Conservation (phyloP, 495 filamentous ascomycete genomes). For the Hypomontagnella monticulosa region DNA sequence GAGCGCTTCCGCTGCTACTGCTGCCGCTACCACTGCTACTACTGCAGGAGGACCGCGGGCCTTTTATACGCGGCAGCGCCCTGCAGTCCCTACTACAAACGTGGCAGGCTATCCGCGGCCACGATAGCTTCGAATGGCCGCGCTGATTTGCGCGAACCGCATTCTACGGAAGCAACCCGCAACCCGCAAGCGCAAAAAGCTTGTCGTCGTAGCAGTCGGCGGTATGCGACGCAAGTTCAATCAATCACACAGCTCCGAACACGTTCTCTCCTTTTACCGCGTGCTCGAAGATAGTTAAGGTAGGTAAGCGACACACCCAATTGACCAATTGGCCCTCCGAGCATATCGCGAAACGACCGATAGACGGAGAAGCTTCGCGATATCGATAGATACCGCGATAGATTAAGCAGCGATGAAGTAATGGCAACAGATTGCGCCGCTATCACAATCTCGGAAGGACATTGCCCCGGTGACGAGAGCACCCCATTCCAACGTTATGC, state of each 20-base stretch:
- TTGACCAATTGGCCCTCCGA: constrained; percentile 25
- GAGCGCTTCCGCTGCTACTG: constrained; percentile 11
- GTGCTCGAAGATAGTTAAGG: constrained; percentile 18
- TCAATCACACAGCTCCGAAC: constrained; percentile 28
- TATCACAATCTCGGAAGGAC: constrained; percentile 33
- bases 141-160: constrained; percentile 31
- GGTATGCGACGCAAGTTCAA: constrained; percentile 33
- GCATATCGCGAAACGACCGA: constrained; percentile 9
- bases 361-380: constrained; percentile 9
- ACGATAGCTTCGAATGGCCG: constrained; percentile 34
- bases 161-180: constrained; percentile 6
- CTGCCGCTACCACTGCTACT: constrained; percentile 1
- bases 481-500: constrained; percentile 20
- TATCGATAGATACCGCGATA: constrained; percentile 21
- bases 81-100: constrained; percentile 28
- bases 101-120: constrained; percentile 27
- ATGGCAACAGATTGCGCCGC: constrained; percentile 37
- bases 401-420: constrained; percentile 26
- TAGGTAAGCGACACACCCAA: constrained; percentile 3
- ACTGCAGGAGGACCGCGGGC: constrained; percentile 4
- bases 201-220: constrained; percentile 35
- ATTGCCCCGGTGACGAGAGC: constrained; percentile 25
- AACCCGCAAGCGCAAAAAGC: constrained; percentile 8
- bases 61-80: constrained; percentile 1
- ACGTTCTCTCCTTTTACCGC: constrained; percentile 18